Conservation (phyloP, 1,284 basidiomycete genomes). For the Ceratobasidium theobromae region DNA sequence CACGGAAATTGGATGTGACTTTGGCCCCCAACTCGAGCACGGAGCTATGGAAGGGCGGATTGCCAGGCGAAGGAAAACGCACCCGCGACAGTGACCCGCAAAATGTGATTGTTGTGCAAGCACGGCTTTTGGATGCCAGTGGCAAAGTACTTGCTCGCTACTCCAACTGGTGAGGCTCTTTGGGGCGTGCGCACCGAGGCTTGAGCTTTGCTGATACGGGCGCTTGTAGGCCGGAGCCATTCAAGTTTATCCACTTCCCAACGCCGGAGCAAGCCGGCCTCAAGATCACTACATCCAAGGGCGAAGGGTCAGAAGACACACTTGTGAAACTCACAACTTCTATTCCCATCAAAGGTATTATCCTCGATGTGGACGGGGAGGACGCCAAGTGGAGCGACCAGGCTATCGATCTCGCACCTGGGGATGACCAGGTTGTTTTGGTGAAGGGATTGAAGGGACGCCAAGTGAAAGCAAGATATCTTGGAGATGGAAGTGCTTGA, state of each 20-base stretch:
- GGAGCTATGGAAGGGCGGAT: constrained; percentile 68
- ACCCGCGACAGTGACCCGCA: constrained; percentile 66
- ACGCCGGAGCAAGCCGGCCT: constrained; percentile 58
- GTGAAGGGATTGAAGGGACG: constrained; percentile 68
- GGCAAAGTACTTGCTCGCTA: constrained; percentile 70
- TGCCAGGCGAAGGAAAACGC: constrained; percentile 65
- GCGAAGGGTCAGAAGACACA: constrained; percentile 55
- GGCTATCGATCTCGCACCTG: constrained; percentile 82
- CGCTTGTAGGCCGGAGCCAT: constrained; percentile 83
- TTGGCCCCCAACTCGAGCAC: constrained; percentile 78
- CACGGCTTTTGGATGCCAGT: constrained; percentile 57
- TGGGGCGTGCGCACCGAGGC: too few species aligned
- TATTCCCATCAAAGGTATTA: constrained; percentile 81
- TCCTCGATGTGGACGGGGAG: constrained; percentile 71
- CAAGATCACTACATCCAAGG: constrained; percentile 44
- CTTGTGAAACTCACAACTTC: constrained; percentile 57
- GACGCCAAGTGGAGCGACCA: constrained; percentile 82
- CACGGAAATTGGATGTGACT: constrained; percentile 53
- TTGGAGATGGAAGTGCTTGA: constrained; percentile 72
- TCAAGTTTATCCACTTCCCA: constrained; percentile 86
- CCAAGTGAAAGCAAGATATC: constrained; percentile 58
- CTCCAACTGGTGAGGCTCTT: constrained; percentile 64
- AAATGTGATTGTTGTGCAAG: constrained; percentile 71
- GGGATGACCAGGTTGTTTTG: constrained; percentile 63
- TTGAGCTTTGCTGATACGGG: constrained; percentile 27